Evolutionary conservation across 805 yeast genomes (phyloP).

Genomic region (Saturnispora hagleri): DNA sequence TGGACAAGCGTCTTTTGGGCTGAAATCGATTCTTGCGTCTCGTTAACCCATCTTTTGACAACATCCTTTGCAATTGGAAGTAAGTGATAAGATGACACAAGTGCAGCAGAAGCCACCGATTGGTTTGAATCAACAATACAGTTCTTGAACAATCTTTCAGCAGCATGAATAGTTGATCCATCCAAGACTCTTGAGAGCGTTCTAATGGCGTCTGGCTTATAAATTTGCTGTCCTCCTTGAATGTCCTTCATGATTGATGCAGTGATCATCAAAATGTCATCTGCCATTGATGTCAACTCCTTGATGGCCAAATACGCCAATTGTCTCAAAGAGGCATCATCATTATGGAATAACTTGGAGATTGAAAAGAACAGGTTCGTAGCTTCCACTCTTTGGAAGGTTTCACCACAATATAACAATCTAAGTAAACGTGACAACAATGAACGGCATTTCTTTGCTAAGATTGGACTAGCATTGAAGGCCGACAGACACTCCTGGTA

Average conservation of each 20-base stretch:
- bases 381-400: conserved; percentile 81
- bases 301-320: conserved; percentile 89
- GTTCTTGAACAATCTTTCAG: conserved; percentile 86
- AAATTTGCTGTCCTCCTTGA: conserved; percentile 76
- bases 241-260: conserved; percentile 97
- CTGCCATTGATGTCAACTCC: conserved; percentile 75
- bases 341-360: conserved; percentile 90
- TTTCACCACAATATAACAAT: conserved; percentile 76
- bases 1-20: conserved; percentile 47
- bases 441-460: conserved; percentile 77
- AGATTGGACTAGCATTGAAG: conserved; percentile 85
- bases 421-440: conserved; percentile 77
- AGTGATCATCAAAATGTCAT: conserved; percentile 94
- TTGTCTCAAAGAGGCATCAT: conserved; percentile 80
- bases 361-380: conserved; percentile 89
- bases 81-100: conserved; percentile 83
- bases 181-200: conserved; percentile 86
- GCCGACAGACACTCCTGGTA: conserved; percentile 91
- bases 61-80: conserved; percentile 86
- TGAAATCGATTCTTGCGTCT: conserved; percentile 82
- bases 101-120: conserved; percentile 84
- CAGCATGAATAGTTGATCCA: conserved; percentile 81
- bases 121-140: conserved; percentile 90
- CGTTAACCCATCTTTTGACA: conserved; percentile 89
- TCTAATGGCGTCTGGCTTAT: conserved; percentile 91